Conservation (phyloP, 1,284 basidiomycete species). For the Papiliotrema laurentii region DNA sequence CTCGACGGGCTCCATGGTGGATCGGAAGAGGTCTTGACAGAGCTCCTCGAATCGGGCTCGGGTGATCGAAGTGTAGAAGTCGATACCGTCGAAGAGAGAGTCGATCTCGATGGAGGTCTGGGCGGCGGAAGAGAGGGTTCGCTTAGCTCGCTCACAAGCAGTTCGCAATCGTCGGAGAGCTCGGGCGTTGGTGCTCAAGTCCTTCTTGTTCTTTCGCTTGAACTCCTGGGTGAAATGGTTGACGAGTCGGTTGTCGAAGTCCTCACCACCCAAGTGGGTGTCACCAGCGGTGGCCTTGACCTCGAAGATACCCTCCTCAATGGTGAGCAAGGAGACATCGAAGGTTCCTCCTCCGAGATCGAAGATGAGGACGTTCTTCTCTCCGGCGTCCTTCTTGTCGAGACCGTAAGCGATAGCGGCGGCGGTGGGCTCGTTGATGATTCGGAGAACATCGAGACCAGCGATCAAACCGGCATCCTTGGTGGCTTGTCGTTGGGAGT, state of each 20-base stretch:
- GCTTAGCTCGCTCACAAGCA: constrained; percentile 98
- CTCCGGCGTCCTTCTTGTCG: constrained; percentile 68
- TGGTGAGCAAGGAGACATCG: constrained; percentile 96
- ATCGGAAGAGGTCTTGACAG: constrained; percentile 94
- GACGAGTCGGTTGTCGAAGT: constrained; percentile 97
- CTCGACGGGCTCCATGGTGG: constrained; percentile 95
- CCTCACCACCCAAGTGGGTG: constrained; percentile 97
- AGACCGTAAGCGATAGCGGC: constrained; percentile 97
- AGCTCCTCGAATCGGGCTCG: constrained; percentile 99
- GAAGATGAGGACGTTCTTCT: constrained; percentile 96
- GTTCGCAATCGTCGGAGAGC: constrained; percentile 95
- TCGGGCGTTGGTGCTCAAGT: constrained; percentile 87
- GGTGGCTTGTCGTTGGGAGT: constrained; percentile 96
- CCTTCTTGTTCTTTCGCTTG: constrained; percentile 93
- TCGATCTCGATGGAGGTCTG: constrained; percentile 98
- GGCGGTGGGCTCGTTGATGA: constrained; percentile 98
- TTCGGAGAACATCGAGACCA: constrained; percentile 92
- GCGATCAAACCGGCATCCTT: constrained; percentile 97
- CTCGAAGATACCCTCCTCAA: constrained; percentile 98
- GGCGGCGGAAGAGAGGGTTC: constrained; percentile 92
- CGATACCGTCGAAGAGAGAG: constrained; percentile 95
- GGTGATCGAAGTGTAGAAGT: constrained; percentile 97
- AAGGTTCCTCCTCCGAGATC: constrained; percentile 99
- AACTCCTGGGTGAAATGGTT: constrained; percentile 98
- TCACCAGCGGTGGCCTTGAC: constrained; percentile 99